Percentiles rank a stretch among this genome's conserved stretches.
Conservation (phyloP, 306 rosid species). For the Arachis stenosperma region DNA sequence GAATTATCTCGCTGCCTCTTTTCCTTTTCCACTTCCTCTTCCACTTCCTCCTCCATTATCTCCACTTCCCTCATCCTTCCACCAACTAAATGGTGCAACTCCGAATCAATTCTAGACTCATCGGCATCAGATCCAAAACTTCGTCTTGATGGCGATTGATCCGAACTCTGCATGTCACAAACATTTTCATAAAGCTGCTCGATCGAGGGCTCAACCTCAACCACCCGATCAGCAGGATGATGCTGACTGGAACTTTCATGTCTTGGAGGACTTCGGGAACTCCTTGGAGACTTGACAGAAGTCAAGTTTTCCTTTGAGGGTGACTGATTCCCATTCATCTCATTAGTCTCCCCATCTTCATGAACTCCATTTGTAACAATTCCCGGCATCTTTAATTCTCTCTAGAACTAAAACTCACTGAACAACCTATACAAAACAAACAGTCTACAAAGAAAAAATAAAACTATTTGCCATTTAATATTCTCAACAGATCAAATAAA, state of each 20-base stretch:
- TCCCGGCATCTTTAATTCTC: conserved; percentile 72
- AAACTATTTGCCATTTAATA: not conserved
- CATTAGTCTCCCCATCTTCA: conserved; percentile 55
- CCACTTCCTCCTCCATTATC: conserved; percentile 87
- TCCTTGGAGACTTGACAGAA: conserved; percentile 46
- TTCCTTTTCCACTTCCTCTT: conserved; percentile 63
- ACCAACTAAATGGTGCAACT: conserved; percentile 85
- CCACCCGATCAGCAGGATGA: conserved; percentile 51
- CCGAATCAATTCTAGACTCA: conserved; percentile 95
- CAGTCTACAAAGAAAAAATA: conserved; percentile 52
- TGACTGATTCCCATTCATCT: conserved; percentile 47
- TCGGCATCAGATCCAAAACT: conserved; percentile 94
- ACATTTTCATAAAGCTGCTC: conserved; percentile 97
- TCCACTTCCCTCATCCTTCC: conserved; percentile 95
- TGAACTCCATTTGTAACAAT: conserved; percentile 52
- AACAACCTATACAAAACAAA: conserved; percentile 48
- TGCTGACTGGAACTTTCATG: conserved; percentile 32
- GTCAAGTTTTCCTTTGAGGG: conserved; percentile 54
- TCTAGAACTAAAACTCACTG: conserved; percentile 35
- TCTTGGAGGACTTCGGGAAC: conserved; percentile 51
- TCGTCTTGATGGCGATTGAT: conserved; percentile 81
- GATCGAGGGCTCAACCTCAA: conserved; percentile 77
- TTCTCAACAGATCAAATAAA: conserved; percentile 40
- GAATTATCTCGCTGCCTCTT: conserved; percentile 54
- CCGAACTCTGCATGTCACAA: conserved; percentile 98